These are phyloP conservation scores for Afroboletus lepidellus DNA, from an alignment of 1,284 basidiomycete genomes.

Conservation along the genomic window DNA sequence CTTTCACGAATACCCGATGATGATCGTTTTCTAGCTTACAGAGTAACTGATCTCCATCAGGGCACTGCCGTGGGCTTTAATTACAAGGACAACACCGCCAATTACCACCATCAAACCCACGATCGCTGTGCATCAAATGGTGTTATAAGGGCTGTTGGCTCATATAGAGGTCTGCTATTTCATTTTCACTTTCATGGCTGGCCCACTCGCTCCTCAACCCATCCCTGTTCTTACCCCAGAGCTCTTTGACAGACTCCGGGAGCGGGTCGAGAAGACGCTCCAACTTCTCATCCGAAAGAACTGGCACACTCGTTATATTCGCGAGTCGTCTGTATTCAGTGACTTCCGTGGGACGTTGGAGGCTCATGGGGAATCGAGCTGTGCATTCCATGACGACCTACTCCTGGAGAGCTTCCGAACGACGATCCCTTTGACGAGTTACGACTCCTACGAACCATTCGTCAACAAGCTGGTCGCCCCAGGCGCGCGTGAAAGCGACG, in stretches of 20 bases:
- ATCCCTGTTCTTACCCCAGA: slow-evolving; percentile 12
- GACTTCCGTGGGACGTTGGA: slow-evolving; percentile 12
- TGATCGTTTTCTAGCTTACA: background rate
- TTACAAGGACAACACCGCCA: background rate
- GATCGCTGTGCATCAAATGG: background rate
- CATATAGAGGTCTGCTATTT: background rate
- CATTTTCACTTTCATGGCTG: background rate
- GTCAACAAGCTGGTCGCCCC: slow-evolving; percentile 7
- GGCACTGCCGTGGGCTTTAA: background rate
- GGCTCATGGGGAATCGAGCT: background rate
- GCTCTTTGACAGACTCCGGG: slow-evolving; percentile 7
- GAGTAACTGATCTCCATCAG: background rate
- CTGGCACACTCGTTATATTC: slow-evolving; percentile 9
- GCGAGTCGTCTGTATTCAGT: slow-evolving; percentile 10
- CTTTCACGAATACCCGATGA: too few relatives aligned
- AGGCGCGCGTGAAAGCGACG: slow-evolving; percentile 8
- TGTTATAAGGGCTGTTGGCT: background rate
- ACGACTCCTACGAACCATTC: slow-evolving; percentile 24
- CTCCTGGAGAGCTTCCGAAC: slow-evolving; percentile 17
- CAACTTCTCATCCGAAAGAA: slow-evolving; percentile 11
- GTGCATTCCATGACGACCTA: background rate
- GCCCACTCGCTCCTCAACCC: background rate
- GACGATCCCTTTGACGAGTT: slow-evolving; percentile 18
- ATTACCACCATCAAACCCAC: background rate
- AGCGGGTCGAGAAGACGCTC: slow-evolving; percentile 3